Evolutionary conservation across 2,329 filamentous ascomycete species (phyloP), one percentile per base, ranked within the genome.

Genomic region (Penicillium sp.): DNA sequence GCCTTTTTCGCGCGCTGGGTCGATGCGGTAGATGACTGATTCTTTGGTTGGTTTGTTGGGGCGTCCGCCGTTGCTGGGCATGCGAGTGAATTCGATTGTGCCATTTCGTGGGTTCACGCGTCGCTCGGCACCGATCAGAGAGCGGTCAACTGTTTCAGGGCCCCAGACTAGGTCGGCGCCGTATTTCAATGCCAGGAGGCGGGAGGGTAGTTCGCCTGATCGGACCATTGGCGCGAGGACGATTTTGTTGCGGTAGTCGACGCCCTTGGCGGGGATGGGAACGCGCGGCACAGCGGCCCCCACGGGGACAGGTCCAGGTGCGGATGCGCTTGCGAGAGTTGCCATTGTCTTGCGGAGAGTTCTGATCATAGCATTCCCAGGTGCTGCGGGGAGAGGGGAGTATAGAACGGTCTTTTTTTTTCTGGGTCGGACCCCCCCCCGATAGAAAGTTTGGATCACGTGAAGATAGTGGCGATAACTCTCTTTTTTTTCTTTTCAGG

Each of bases 111-210:
- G 81, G 75, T 97, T 96, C 65, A 89, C 81, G 59, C 85, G 86
- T 62, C 93, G 85, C 27, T 85, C 89, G 13, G 91, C 91, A 60
- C 94, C 94, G 70, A 97, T 95, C 75, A 99, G 87, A 57, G 93
- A 87, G 71, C 88, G 86, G 76, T 99, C 94, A 68, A 99, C 88
- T 5, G 93, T 97, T 76, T 99, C 94, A 31, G 94, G 94, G 13
- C 94, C 93, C 93, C 94, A 99, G 65, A 99, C 94, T 17, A 99
- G 82, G 76, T 99, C 94, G 52, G 94, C 94, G 65, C 94, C 94
- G 74, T 99, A 97, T 71, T 95, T 90, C 61, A 99, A 85, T 33
- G 94, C 91, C 43, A 96, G 78, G 27, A 99, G 83, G 58, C 94
- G 88, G 40, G 91, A 94, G 3, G 94, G 93, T 60, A 97, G 81